Evolutionary conservation across 2,329 filamentous ascomycete species (phyloP), one percentile per base, ranked within the genome.

Genomic region (Phialophora expanda): DNA sequence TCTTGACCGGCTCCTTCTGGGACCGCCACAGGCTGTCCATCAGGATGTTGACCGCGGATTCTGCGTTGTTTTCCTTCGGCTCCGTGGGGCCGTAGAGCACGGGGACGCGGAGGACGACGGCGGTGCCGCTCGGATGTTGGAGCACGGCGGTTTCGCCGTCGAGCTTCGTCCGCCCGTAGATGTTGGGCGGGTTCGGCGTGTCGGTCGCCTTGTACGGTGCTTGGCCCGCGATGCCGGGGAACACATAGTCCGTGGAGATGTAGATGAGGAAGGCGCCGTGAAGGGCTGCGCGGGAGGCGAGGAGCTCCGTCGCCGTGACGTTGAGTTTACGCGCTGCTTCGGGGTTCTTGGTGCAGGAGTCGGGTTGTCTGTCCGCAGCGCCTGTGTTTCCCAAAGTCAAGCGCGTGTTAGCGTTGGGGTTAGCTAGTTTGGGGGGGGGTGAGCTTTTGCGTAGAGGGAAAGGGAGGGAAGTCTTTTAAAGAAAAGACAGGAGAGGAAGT

Each of bases 331-430:
- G 86, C 2, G 92, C 91, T 61, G 87, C 90, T 66, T 89, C 86
- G 2, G 92, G 93, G 76, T 97, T 87, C 70, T 86, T 85, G 73
- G 93, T 90, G 74, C 93, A 94, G 75, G 90, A 90, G 78, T 97
- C 93, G 1, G 93, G 93, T 74, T 90, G 96, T 68, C 92, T 88
- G 77, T 96, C 93, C 54, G 93, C 93, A 48, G 93, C 93, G 75
- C 90, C 90, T 93, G 44, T 14, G 56, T 17, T 56, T 20, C 9
- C 11, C 11, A 32, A 34, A 20, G 34, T 55, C 62, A 26, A 26
- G 48, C 48, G 3, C 32, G 32, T 34, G 32, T 34, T 34, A 34
- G 32, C 24, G 17, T 22, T n/a, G 1, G 28, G 9, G 58, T 61
- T 41, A 61, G 44, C 44, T 2, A 3, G 2, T 24, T 24, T 24